A percentile compares a stretch with the other conserved stretches of the same genome.
Evolutionary conservation across 2,329 filamentous ascomycete species (phyloP).

Genomic region (Onygena corvina): DNA sequence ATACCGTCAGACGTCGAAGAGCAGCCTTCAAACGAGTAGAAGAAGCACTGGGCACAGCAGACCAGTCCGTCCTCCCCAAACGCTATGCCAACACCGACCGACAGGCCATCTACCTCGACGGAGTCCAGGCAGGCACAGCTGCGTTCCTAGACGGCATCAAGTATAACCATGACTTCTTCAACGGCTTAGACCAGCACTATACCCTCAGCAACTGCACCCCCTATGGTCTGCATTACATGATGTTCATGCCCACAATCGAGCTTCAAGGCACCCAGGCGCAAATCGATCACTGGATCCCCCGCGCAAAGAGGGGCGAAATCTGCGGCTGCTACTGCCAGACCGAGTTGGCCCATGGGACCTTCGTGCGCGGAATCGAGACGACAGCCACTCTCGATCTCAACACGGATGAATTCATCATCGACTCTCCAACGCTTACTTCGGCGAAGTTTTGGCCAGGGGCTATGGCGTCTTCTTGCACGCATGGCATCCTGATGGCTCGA

Average conservation of each 20-base stretch:
- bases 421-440: conserved; percentile 20
- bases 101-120: conserved; percentile 20
- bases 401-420: conserved; percentile 23
- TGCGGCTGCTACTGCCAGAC: conserved; percentile 21
- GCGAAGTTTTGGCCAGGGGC: conserved; percentile 26
- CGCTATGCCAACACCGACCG: conserved; percentile 20
- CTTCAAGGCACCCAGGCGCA: conserved; percentile 12
- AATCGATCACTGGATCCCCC: conserved; percentile 12
- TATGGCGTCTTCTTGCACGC: conserved; percentile 20
- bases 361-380: conserved; percentile 24
- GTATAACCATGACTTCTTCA: conserved; percentile 20
- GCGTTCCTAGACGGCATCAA: conserved; percentile 19
- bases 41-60: conserved; percentile 10
- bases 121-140: conserved; percentile 18
- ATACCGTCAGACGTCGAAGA: conserved; percentile 11
- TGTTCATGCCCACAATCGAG: conserved; percentile 16
- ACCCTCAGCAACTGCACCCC: conserved; percentile 15
- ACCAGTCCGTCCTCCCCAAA: conserved; percentile 18
- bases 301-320: conserved; percentile 12
- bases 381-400: conserved; percentile 22
- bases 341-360: conserved; percentile 24
- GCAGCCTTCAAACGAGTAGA: conserved; percentile 14
- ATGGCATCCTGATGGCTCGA: conserved; percentile 23
- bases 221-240: conserved; percentile 15
- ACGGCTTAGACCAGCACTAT: conserved; percentile 13